Base-by-base conservation (phyloP, 106 monocot species). In the Dioscorea alata region DNA sequence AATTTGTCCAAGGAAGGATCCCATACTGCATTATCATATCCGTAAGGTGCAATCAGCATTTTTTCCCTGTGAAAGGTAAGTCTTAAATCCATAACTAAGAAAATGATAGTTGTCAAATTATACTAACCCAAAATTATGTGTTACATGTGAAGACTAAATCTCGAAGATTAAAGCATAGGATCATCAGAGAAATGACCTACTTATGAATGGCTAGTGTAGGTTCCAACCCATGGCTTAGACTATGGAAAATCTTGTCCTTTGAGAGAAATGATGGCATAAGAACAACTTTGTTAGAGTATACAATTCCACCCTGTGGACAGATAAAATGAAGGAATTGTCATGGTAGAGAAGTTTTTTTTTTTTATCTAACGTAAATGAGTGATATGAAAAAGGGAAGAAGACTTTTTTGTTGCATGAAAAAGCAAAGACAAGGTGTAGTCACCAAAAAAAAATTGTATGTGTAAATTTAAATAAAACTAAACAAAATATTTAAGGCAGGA, bases 211-310 rank as follows among this genome's bases (percentile, higher is more conserved):
- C 73, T 73, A 79, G 73, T 62, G 78, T 79, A 24, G 73, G 53
- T 73, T 73, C 73, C 61, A 79, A 63, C 34, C 73, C 78, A 79
- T 68, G 68, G 25, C 62, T 68, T 60, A 56, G 60, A 63, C 73
- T 54, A 6, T 67, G 67, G 48, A 72, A 67, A n/a, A 67, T 19
- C 18, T 13, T 54, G 18, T 73, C 78, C 62, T 20, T 67, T 23
- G 78, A 73, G 60, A 61, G 60, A 56, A 54, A 16, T 49, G 64
- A 61, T 48, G 73, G 73, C 48, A 79, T 56, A 4, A 62, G 14
- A 51, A 79, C 19, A 56, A 79, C 78, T 62, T 67, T 79, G 63
- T 79, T 79, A 24, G 78, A 79, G 35, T 73, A 79, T 57, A 79
- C 73, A 66, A 79, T 79, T 17, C 78, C 73, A 13, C 78, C 78